Percentiles rank a stretch among this genome's conserved stretches.
phyloP scores from a whole-genome alignment of 805 yeast species.

The Schwanniomyces polymorphus region DNA sequence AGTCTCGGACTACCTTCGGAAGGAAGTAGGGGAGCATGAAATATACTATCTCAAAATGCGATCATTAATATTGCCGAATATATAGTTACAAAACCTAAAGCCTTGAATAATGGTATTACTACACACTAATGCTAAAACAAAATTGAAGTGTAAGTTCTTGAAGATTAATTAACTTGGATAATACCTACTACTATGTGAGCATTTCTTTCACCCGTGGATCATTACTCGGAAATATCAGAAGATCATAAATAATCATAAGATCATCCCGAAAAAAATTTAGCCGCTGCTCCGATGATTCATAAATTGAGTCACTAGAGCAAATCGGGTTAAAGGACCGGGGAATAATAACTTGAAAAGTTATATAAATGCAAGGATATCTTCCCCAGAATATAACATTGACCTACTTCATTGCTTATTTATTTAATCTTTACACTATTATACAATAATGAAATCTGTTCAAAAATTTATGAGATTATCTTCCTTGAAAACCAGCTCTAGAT shows the following conservation, averaged over 20 bases:
- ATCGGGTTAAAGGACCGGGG: slow-evolving; percentile 10
- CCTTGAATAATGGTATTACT: no score
- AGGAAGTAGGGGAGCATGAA: no score
- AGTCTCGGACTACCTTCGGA: no score
- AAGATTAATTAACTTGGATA: no score
- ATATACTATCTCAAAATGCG: no score
- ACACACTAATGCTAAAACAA: no score
- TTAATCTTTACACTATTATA: neutral
- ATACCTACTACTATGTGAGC: no score
- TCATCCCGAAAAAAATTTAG: neutral
- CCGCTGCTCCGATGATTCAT: slow-evolving; percentile 10
- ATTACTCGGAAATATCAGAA: neutral
- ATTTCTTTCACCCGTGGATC: neutral
- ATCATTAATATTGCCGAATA: no score
- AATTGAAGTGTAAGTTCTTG: no score
- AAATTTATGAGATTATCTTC: slow-evolving; percentile 33
- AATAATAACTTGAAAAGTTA: neutral
- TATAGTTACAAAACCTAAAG: no score
- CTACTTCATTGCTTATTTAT: neutral
- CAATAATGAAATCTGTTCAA: slow-evolving; percentile 21
- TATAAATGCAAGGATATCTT: neutral
- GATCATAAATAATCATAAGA: no score
- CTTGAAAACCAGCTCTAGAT: slow-evolving; percentile 42
- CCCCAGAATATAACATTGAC: no score
- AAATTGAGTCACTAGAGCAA: neutral